A percentile compares a stretch with the other conserved stretches of the same genome.
Evolutionary conservation across 2,329 filamentous ascomycete species (phyloP).

Genomic region (Apiospora rasikravindrae): DNA sequence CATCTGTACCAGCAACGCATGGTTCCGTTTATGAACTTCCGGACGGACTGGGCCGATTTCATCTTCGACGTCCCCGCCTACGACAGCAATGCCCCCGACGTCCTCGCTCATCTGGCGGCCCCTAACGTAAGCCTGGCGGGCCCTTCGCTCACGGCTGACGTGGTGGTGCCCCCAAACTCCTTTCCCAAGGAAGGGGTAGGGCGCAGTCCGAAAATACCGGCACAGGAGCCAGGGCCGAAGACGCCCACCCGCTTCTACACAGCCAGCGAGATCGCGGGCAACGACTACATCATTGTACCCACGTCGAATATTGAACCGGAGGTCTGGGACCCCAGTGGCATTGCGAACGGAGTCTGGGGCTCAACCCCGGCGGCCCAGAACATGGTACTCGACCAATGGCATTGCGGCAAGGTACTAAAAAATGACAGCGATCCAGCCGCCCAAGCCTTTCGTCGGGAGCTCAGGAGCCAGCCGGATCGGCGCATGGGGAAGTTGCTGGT

Average conservation of each 20-base stretch:
- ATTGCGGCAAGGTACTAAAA: neutral
- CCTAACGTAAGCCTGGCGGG: no score
- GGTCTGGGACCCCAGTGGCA: neutral
- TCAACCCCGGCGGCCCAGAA: neutral
- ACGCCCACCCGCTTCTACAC: no score
- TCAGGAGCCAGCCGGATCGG: neutral
- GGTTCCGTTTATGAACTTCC: neutral
- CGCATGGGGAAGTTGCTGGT: neutral
- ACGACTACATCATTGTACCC: neutral
- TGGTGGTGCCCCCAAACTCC: neutral
- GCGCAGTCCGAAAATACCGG: neutral
- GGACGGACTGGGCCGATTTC: neutral
- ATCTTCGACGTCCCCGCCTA: neutral
- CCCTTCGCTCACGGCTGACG: neutral
- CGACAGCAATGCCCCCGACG: neutral
- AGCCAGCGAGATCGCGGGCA: neutral
- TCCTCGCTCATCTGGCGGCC: neutral
- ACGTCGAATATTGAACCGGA: neutral
- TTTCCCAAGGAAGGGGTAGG: no score
- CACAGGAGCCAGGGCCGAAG: neutral
- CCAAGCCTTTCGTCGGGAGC: neutral
- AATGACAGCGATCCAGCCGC: neutral
- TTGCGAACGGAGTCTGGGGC: neutral
- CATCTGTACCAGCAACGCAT: neutral
- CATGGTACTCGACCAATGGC: neutral